phyloP scores from a whole-genome alignment of 768 basidiomycete species.

The Psilocybe tampanensis region DNA sequence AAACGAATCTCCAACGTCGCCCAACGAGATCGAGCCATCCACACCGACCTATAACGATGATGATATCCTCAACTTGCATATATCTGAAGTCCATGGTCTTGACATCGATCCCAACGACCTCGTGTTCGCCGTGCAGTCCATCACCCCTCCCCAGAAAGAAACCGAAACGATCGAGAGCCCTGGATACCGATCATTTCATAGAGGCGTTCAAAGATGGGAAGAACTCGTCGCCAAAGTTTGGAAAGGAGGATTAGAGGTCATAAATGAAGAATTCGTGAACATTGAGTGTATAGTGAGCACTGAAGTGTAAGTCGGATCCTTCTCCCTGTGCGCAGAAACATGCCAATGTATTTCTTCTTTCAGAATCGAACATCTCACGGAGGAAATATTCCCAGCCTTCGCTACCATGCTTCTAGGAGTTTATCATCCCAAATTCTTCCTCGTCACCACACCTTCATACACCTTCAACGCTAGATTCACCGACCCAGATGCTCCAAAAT shows the following conservation, averaged over 20 bases:
- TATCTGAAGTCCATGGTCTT: constrained; percentile 61
- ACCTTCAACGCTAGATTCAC: constrained; percentile 80
- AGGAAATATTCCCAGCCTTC: constrained; percentile 59
- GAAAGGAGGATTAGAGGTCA: constrained; percentile 70
- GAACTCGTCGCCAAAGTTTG: constrained; percentile 66
- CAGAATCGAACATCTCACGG: constrained; percentile 82
- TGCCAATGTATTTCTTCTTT: not conserved
- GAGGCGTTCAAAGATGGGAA: constrained; percentile 62
- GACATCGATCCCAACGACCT: constrained; percentile 64
- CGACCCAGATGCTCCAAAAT: constrained; percentile 45
- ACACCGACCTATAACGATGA: constrained; percentile 39
- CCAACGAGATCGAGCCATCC: constrained; percentile 19
- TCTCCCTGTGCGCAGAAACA: not conserved
- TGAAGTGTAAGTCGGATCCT: constrained; percentile 66
- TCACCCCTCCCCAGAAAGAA: constrained; percentile 40
- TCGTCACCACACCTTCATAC: constrained; percentile 87
- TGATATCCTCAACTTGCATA: constrained; percentile 60
- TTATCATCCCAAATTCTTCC: constrained; percentile 73
- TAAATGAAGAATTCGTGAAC: constrained; percentile 67
- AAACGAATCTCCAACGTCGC: constrained; percentile 25
- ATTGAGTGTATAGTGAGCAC: constrained; percentile 75
- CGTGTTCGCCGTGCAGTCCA: constrained; percentile 50
- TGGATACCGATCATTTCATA: constrained; percentile 24
- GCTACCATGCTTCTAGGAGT: constrained; percentile 73
- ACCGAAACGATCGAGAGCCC: constrained; percentile 23